Evolutionary conservation across 139 green algal genomes (phyloP), one percentile per base, ranked within the genome.

Genomic region (Diplosphaera chodatii): DNA sequence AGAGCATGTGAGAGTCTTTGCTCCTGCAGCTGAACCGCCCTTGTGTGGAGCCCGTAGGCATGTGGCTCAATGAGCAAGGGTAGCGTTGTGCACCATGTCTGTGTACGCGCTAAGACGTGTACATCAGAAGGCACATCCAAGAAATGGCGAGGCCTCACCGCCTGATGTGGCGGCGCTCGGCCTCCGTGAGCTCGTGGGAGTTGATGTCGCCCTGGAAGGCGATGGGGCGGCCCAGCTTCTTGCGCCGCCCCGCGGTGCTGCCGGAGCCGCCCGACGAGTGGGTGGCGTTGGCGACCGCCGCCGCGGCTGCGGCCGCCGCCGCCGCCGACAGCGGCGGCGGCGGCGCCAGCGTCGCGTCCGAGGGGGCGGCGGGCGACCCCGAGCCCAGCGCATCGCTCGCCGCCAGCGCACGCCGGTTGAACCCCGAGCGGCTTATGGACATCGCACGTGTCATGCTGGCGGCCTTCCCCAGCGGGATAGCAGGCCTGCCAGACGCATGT

Each of bases 81-180:
- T n/a, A n/a, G n/a, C n/a, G n/a, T n/a, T n/a, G n/a, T n/a, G n/a
- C n/a, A n/a, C n/a, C n/a, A n/a, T n/a, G n/a, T n/a, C n/a, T n/a
- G n/a, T n/a, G n/a, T n/a, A n/a, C n/a, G n/a, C n/a, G n/a, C n/a
- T n/a, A n/a, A n/a, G n/a, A n/a, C n/a, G n/a, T n/a, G n/a, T n/a
- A n/a, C n/a, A n/a, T n/a, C n/a, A n/a, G n/a, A n/a, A n/a, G n/a
- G n/a, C n/a, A n/a, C n/a, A n/a, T n/a, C n/a, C n/a, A n/a, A n/a
- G n/a, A n/a, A n/a, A n/a, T n/a, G n/a, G n/a, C n/a, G n/a, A n/a
- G n/a, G n/a, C n/a, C n/a, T 23, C 48, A 59, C 48, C 78, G 63
- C 69, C 77, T 74, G 73, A 83, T 75, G 59, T 70, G 73, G 28
- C 73, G 69, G 21, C 74, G 67, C 69, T 83, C 78, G 15, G 29